Percentiles rank a stretch among this genome's conserved stretches.
These are phyloP conservation scores for Lippia alba DNA, from an alignment of 305 asterid species.

Conservation along the genomic window DNA sequence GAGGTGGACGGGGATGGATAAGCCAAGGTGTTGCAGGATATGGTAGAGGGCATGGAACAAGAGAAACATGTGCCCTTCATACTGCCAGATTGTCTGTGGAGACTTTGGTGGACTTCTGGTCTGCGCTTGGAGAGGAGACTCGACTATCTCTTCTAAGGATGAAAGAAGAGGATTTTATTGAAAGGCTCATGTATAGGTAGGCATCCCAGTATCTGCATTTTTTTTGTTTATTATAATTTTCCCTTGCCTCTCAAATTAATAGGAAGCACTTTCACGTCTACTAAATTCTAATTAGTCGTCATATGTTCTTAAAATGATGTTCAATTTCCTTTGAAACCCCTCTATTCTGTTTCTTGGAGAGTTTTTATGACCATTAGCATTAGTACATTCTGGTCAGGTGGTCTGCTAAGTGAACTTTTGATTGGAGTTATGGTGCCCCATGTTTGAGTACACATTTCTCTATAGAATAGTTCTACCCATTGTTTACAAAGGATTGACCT, in stretches of 20 bases:
- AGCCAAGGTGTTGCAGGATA: slow-evolving; percentile 88
- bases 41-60: slow-evolving; percentile 91
- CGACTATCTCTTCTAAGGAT: slow-evolving; percentile 86
- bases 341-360: neutral
- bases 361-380: neutral
- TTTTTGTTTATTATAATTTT: slow-evolving; percentile 14
- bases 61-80: slow-evolving; percentile 99
- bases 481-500: neutral
- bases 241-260: slow-evolving; percentile 18
- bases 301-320: neutral
- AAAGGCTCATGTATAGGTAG: slow-evolving; percentile 97
- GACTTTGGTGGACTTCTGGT: slow-evolving; percentile 97
- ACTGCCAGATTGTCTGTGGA: slow-evolving; percentile 96
- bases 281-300: slow-evolving; percentile 14
- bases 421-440: slow-evolving; percentile 8
- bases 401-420: neutral
- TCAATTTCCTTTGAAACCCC: neutral
- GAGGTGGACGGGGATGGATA: slow-evolving; percentile 98
- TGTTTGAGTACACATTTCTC: slow-evolving; percentile 23
- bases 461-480: neutral
- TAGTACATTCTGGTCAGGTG: neutral
- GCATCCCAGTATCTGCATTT: slow-evolving; percentile 14
- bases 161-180: slow-evolving; percentile 98
- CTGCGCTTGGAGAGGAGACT: slow-evolving; percentile 98
- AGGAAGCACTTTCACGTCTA: neutral